A percentile compares a stretch with the other conserved stretches of the same genome.
These are phyloP conservation scores for Populus alba DNA, from an alignment of 345 rosid species.

Conservation along the genomic window DNA sequence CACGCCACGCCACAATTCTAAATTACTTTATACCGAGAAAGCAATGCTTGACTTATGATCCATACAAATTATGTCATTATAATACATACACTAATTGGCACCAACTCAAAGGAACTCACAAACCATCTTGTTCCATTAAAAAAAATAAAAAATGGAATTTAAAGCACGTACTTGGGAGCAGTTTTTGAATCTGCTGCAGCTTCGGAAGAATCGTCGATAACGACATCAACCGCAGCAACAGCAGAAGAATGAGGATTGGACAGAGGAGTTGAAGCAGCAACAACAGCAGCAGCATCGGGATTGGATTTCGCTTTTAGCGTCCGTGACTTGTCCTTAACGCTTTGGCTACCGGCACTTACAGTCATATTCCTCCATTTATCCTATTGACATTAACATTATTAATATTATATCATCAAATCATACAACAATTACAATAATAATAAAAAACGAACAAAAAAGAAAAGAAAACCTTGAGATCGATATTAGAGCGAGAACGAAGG, in stretches of 20 bases:
- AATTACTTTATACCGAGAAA: background rate
- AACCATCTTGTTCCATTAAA: background rate
- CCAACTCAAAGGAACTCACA: background rate
- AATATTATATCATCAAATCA: background rate
- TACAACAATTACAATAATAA: background rate
- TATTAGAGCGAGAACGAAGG: conserved; percentile 62
- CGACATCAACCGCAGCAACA: conserved; percentile 24
- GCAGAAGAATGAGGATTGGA: conserved; percentile 12
- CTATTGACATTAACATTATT: conserved; percentile 26
- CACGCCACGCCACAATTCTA: background rate
- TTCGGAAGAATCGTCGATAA: conserved; percentile 28
- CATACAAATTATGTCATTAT: background rate
- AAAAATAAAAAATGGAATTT: background rate
- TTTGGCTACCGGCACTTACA: conserved; percentile 54
- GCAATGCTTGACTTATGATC: background rate
- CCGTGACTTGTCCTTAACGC: conserved; percentile 55
- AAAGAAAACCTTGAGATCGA: conserved; percentile 69
- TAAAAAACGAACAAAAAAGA: background rate
- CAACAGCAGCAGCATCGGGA: conserved; percentile 29
- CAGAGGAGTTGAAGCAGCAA: conserved; percentile 21
- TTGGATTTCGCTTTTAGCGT: conserved; percentile 44
- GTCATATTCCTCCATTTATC: conserved; percentile 94
- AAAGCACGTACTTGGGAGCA: conserved; percentile 41
- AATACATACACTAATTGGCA: background rate
- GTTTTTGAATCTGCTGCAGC: conserved; percentile 18